A percentile compares a stretch with the other conserved stretches of the same genome.
phyloP scores from a whole-genome alignment of 306 rosid species.

The Quercus variabilis region DNA sequence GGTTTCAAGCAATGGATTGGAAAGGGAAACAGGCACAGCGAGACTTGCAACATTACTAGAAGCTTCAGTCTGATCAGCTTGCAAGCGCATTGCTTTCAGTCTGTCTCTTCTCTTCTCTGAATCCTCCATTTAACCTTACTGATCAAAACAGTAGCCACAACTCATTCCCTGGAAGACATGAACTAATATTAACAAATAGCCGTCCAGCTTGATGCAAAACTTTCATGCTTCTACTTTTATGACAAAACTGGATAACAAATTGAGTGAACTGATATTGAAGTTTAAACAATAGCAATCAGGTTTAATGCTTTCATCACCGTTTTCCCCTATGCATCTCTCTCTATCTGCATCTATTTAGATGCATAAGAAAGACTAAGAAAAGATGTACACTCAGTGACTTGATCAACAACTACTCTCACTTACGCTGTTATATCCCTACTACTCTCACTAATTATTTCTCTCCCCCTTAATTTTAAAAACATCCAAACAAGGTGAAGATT shows the following conservation, averaged over 20 bases:
- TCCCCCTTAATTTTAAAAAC: too few species aligned
- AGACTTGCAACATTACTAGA: slow-evolving; percentile 22
- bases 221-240: not conserved
- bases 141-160: slow-evolving; percentile 7
- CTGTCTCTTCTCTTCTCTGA: slow-evolving; percentile 80
- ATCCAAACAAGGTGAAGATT: fast-evolving
- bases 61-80: slow-evolving; percentile 55
- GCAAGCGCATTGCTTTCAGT: slow-evolving; percentile 65
- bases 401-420: too few species aligned
- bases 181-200: not conserved
- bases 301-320: too few species aligned
- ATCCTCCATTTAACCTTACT: slow-evolving; percentile 64
- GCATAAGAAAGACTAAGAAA: too few species aligned
- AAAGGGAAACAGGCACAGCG: slow-evolving; percentile 44
- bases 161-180: not conserved
- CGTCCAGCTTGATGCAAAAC: not conserved
- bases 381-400: too few species aligned
- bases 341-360: too few species aligned
- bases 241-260: not conserved
- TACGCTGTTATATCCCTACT: too few species aligned
- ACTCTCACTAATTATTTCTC: too few species aligned
- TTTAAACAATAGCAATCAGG: not conserved
- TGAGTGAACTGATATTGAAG: not conserved
- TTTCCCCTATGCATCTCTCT: too few species aligned
- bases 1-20: slow-evolving; percentile 68